A percentile compares a stretch with the other conserved stretches of the same genome.
Conservation (phyloP, 2,329 filamentous ascomycete species). For the Fusarium sp. region DNA sequence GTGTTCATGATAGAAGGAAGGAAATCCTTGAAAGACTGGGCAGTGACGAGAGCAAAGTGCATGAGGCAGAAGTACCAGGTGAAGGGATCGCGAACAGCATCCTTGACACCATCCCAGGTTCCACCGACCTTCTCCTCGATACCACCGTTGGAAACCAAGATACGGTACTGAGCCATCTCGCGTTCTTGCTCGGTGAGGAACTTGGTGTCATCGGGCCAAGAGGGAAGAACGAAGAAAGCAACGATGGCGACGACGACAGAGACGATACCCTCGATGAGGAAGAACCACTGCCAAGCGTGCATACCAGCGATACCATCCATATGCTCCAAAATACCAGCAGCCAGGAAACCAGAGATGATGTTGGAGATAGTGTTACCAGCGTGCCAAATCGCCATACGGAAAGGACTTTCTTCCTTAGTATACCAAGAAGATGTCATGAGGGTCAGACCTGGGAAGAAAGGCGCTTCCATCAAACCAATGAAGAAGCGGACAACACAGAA, state of each 20-base stretch:
- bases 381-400: conserved; percentile 59
- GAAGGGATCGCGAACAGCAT: conserved; percentile 52
- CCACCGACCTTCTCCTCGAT: conserved; percentile 52
- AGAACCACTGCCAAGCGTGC: conserved; percentile 57
- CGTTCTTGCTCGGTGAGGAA: conserved; percentile 53
- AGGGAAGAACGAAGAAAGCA: conserved; percentile 52
- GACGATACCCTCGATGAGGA: conserved; percentile 52
- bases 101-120: conserved; percentile 53
- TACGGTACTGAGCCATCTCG: conserved; percentile 53
- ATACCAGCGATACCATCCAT: conserved; percentile 54
- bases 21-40: conserved; percentile 56
- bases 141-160: conserved; percentile 52
- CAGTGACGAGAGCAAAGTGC: conserved; percentile 58
- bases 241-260: conserved; percentile 49
- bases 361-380: conserved; percentile 60
- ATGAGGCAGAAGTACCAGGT: conserved; percentile 54
- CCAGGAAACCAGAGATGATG: conserved; percentile 57
- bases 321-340: conserved; percentile 56
- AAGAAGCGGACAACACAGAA: conserved; percentile 50
- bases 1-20: conserved; percentile 54
- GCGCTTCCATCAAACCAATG: conserved; percentile 50
- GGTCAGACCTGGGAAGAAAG: conserved; percentile 55
- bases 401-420: conserved; percentile 56
- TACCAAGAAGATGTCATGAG: conserved; percentile 59
- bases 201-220: conserved; percentile 47